Evolutionary conservation across 345 rosid genomes (phyloP), one percentile per base, ranked within the genome.

Genomic region (Sisymbrium irio): DNA sequence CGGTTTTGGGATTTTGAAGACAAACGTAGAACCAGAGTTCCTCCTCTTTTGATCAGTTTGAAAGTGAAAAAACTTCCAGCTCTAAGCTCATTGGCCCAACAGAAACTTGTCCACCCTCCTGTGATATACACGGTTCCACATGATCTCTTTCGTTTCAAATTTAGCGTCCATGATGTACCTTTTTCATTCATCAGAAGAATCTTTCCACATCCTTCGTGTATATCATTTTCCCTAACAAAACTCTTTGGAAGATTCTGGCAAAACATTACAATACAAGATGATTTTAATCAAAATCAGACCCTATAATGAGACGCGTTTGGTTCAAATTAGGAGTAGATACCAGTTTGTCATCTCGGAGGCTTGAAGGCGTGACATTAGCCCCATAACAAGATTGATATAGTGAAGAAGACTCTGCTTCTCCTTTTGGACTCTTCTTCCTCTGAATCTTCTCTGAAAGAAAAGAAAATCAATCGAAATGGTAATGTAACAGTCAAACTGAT

Each of bases 21-120:
- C 13, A 66, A 28, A 30, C 45, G 45, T 27, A 74, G 59, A 74
- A 40, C 72, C 4, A 30, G 25, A 65, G 67, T 46, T 57, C 32
- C n/a, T 74, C 42, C 42, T 56, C 44, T 65, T 12, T 37, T 10
- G 17, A 36, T 65, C 13, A 74, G 51, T 65, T 27, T 74, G 33
- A 65, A 65, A 65, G 60, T 56, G 60, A 15, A 19, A 33, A 2
- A 10, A 74, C 22, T 39, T 36, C 72, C 72, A 35, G 32, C 42
- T 37, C 0, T 18, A 56, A 74, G 60, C 12, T 66, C 27, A 65
- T 65, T 74, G 20, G 1, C 59, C 3, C 7, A 3, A 46, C 77
- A 74, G 7, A 74, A 74, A 14, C 45, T n/a, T 50, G 4, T 59
- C 73, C 78, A 74, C 0, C 78, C 73, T 49, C 19, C 2, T 27